phyloP scores from a whole-genome alignment of 1,284 basidiomycete genomes.

The Trichosporon inkin region DNA sequence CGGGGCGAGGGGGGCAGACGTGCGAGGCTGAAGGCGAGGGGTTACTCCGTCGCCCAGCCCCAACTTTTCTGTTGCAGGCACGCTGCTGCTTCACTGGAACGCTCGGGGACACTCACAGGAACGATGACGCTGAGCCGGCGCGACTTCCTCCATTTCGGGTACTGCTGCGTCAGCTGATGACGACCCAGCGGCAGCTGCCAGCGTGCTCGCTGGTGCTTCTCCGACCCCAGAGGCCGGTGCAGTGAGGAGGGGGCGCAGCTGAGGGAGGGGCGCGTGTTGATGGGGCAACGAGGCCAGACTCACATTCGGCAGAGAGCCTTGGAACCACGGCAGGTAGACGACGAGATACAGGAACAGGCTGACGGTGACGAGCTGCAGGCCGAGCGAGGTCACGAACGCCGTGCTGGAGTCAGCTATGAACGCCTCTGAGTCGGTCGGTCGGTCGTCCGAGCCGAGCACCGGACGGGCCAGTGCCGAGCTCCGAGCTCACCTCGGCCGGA shows the following conservation, averaged over 20 bases:
- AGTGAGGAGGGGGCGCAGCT: not conserved
- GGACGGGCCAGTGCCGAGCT: not conserved
- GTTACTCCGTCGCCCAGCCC: not conserved
- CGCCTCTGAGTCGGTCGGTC: not conserved
- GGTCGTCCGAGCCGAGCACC: not conserved
- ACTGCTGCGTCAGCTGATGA: slow-evolving; percentile 29
- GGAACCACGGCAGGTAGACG: slow-evolving; percentile 47
- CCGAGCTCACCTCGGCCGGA: not conserved
- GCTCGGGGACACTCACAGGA: slow-evolving; percentile 30
- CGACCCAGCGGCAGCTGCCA: not conserved
- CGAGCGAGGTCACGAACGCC: slow-evolving; percentile 14
- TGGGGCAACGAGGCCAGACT: slow-evolving; percentile 11
- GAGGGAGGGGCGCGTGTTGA: not conserved
- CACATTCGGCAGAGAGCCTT: slow-evolving; percentile 49
- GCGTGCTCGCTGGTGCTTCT: too few species aligned
- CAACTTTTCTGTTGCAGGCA: slow-evolving; percentile 1
- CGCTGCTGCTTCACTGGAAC: not conserved
- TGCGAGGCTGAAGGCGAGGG: too few species aligned
- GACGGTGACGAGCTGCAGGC: slow-evolving; percentile 35
- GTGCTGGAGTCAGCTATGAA: slow-evolving; percentile 17
- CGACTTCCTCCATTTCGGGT: slow-evolving; percentile 49
- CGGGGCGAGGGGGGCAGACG: not conserved
- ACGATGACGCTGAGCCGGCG: slow-evolving; percentile 43
- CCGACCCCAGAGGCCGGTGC: too few species aligned
- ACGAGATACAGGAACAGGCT: slow-evolving; percentile 50